phyloP scores from a whole-genome alignment of 1,284 basidiomycete genomes.

The Naganishia liquefaciens region DNA sequence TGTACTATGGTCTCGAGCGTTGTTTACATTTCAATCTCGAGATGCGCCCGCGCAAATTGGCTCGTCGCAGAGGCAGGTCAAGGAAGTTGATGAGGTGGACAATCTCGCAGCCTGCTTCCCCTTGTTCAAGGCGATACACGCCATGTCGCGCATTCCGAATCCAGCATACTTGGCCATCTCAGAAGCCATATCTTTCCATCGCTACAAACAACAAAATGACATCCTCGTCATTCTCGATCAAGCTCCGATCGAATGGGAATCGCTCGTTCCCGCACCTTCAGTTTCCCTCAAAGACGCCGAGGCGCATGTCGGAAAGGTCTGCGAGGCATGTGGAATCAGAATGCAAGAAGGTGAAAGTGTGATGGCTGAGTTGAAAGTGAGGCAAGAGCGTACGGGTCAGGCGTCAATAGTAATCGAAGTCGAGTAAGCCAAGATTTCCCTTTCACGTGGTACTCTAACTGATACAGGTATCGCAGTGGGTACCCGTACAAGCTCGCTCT shows the following conservation, averaged over 20 bases:
- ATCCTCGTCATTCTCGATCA: conserved; percentile 8
- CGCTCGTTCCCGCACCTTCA: conserved; percentile 19
- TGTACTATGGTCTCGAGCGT: not conserved
- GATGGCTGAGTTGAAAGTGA: not conserved
- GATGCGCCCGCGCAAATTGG: conserved; percentile 10
- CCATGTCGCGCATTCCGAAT: conserved; percentile 23
- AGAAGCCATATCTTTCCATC: conserved; percentile 24
- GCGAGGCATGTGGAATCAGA: conserved; percentile 1
- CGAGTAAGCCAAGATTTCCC: conserved; percentile 6
- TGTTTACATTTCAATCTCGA: conserved; percentile 12
- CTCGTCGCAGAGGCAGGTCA: not conserved
- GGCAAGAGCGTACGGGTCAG: conserved; percentile 9
- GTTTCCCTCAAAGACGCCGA: conserved; percentile 8
- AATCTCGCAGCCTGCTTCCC: not conserved
- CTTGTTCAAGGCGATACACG: not conserved
- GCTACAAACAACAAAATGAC: conserved; percentile 8
- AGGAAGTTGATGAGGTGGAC: conserved; percentile 11
- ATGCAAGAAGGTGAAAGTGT: conserved; percentile 1
- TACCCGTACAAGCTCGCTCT: conserved; percentile 31
- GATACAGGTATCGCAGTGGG: conserved; percentile 3
- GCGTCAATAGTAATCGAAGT: conserved; percentile 21
- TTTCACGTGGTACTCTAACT: not conserved
- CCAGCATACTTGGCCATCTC: conserved; percentile 30
- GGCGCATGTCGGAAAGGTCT: conserved; percentile 2
- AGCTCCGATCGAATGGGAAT: conserved; percentile 17